Base-by-base conservation (phyloP, 176 grass and related monocot genomes). In the Poa annua region DNA sequence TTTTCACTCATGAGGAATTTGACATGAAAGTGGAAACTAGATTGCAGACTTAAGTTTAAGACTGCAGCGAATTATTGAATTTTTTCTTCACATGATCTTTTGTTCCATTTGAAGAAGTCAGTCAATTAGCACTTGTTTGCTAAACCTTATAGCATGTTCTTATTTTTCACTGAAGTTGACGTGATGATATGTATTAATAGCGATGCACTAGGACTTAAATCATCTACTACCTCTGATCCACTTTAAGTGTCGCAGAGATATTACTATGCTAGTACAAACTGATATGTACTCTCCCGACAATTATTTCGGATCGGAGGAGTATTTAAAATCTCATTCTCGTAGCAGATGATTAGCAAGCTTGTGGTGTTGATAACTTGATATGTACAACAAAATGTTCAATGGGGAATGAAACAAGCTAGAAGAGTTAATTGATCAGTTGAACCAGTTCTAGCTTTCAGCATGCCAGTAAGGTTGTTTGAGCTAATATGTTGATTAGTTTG, bases 1-100 rank as follows among this genome's bases (percentile, higher is more conserved):
- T 50, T 42, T 81, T 25, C 13, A 64, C 0, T 10, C 36, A 57
- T 13, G 53, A 54, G 33, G 34, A 80, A 22, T 16, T 50, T 33
- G 15, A 32, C 48, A 45, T 85, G 60, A 84, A 80, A 80, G 29
- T 85, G 61, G 9, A 71, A 42, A 63, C 16, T 50, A 60, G 12
- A 20, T 10, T 66, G 24, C 36, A 64, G 35, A 70, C n/a, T 53
- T 0, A 15, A 44, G 47, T 34, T 32, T 62, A 22, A 22, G 25
- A 77, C 26, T 44, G 44, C 41, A 89, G 44, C 34, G 8, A 54
- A 81, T 8, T 76, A 20, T 45, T 35, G 20, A 70, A 53, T 77
- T 54, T 49, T 85, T 11, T 26, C 44, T 56, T 11, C 10, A 34
- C 4, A 74, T 8, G 39, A 38, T 66, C 26, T 20, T 67, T 32